phyloP scores from a whole-genome alignment of 2,329 filamentous ascomycete species.

The Scolecobasidium constrictum region DNA sequence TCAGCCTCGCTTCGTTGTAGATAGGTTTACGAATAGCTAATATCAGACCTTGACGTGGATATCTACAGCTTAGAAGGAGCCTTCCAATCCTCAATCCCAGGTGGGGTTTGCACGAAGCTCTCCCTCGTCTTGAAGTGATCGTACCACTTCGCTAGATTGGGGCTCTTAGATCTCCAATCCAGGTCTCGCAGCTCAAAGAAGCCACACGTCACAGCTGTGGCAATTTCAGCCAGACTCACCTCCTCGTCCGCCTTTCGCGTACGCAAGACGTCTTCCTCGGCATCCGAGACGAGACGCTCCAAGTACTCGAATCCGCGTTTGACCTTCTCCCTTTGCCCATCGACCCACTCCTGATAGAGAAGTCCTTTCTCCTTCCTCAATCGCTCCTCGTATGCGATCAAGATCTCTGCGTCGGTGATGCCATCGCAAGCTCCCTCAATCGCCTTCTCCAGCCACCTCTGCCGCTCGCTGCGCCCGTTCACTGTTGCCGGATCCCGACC shows the following conservation, averaged over 20 bases:
- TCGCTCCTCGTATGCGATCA: conserved; percentile 17
- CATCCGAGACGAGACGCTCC: conserved; percentile 14
- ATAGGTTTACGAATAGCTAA: too few species aligned
- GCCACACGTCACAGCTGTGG: conserved; percentile 15
- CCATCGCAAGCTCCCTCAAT: conserved; percentile 18
- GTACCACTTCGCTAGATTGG: conserved; percentile 17
- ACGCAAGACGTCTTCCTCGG: conserved; percentile 12
- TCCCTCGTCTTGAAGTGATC: conserved; percentile 15
- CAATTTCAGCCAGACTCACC: conserved; percentile 15
- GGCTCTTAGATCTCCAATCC: conserved; percentile 15
- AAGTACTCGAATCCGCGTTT: conserved; percentile 17
- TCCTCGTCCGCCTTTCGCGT: neutral
- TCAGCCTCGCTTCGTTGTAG: too few species aligned
- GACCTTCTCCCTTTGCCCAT: conserved; percentile 20
- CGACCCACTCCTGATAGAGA: conserved; percentile 19
- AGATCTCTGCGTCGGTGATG: conserved; percentile 20
- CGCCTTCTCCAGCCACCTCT: conserved; percentile 15
- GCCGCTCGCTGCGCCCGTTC: neutral
- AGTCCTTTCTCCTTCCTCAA: conserved; percentile 18
- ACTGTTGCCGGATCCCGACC: conserved; percentile 1
- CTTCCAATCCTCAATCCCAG: conserved; percentile 12
- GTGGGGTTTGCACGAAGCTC: conserved; percentile 16
- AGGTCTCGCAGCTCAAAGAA: conserved; percentile 13
- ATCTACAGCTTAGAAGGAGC: too few species aligned
- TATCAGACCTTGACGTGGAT: too few species aligned